Base-by-base conservation (phyloP, 2,329 filamentous ascomycete genomes). In the Lasiodiplodia sp. region DNA sequence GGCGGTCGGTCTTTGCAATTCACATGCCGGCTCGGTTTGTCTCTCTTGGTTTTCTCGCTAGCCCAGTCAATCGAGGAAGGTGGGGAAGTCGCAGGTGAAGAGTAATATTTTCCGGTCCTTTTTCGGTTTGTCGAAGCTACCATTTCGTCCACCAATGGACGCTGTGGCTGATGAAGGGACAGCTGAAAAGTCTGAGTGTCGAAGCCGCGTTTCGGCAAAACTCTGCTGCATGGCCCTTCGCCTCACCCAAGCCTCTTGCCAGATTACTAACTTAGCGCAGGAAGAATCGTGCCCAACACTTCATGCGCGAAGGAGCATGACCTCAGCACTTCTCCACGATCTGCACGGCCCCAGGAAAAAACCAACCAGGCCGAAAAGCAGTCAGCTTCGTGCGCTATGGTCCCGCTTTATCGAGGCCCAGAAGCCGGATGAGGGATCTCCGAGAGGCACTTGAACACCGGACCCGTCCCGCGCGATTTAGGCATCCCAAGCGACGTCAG, bases 401-500 rank as follows among this genome's bases (percentile, higher is more conserved):
- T 64, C 60, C 60, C 60, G 60, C 60, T 64, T 64, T 52, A 52
- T 52, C 37, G 44, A 52, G 28, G 60, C 18, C 60, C 44, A 52
- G 60, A 51, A 28, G 5, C 40, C 58, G 40, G 28, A 63, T 16
- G 5, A 37, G n/a, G 58, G n/a, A 49, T 51, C 40, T 63, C 58
- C 58, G 58, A 52, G 31, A 38, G 60, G 60, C 60, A 47, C 28
- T 64, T 64, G 60, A 52, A 21, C 28, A 38, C 23, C 6, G 60
- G 6, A 7, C 6, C 51, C 21, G 58, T 49, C 23, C 44, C 52
- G 60, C 60, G 60, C 14, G 44, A 64, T 64, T 64, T 37, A 64
- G 60, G 60, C 60, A 25, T 14, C 44, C 44, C 47, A 34, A 38
- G 12, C 53, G 65, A 67, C 65, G 65, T 67, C 65, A 67, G 65